Percentiles rank a stretch among this genome's conserved stretches.
These are phyloP conservation scores for Aspergillus quadricinctus DNA, from an alignment of 2,329 filamentous ascomycete species.

Conservation along the genomic window DNA sequence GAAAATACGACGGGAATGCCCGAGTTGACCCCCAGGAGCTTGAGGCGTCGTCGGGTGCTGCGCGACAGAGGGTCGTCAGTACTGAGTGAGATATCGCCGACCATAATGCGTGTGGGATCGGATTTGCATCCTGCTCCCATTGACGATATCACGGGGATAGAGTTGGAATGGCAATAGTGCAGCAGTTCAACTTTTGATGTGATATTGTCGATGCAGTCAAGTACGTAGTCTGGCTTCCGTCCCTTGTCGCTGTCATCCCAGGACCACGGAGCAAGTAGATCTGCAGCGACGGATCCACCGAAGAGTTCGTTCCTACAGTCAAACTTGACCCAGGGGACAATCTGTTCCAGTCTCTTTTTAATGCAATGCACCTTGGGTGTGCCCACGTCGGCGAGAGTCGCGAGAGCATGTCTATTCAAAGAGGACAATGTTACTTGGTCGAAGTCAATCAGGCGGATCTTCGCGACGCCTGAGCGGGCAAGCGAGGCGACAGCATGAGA, in stretches of 20 bases:
- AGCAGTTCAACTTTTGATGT: slow-evolving; percentile 90
- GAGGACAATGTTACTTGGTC: slow-evolving; percentile 95
- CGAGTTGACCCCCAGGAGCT: slow-evolving; percentile 68
- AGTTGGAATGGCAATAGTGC: slow-evolving; percentile 76
- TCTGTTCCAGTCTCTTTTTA: slow-evolving; percentile 71
- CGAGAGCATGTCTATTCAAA: slow-evolving; percentile 91
- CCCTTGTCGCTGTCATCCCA: slow-evolving; percentile 40
- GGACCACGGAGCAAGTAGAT: slow-evolving; percentile 64
- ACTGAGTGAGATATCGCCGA: slow-evolving; percentile 85
- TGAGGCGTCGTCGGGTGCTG: slow-evolving; percentile 73
- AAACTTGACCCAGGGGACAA: slow-evolving; percentile 87
- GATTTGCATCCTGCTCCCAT: slow-evolving; percentile 98
- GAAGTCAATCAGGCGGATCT: slow-evolving; percentile 87
- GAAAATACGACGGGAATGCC: slow-evolving; percentile 93
- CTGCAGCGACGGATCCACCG: slow-evolving; percentile 60
- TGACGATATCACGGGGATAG: slow-evolving; percentile 79
- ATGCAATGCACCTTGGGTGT: slow-evolving; percentile 87
- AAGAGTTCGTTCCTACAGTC: slow-evolving; percentile 85
- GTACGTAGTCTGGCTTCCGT: slow-evolving; percentile 73
- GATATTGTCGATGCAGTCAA: slow-evolving; percentile 98
- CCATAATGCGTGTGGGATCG: slow-evolving; percentile 73
- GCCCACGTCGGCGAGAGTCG: slow-evolving; percentile 89
- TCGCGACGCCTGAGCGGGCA: slow-evolving; percentile 82
- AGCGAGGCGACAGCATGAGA: slow-evolving; percentile 86
- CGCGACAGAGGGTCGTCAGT: slow-evolving; percentile 86